Conservation (phyloP, 345 rosid genomes). For the Citrus maxima region DNA sequence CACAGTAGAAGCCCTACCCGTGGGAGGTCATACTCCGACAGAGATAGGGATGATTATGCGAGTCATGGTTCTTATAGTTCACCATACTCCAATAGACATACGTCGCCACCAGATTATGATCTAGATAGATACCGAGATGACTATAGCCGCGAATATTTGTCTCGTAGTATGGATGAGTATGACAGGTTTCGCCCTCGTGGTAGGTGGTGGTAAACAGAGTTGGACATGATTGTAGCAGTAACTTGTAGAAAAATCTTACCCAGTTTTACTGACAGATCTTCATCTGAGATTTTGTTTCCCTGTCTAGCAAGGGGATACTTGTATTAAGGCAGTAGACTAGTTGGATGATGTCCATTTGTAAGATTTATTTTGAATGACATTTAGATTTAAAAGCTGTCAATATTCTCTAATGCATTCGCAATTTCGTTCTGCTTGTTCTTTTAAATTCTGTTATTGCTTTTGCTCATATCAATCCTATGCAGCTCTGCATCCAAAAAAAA, state of each 20-base stretch:
- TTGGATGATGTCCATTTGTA: background rate
- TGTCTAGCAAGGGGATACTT: background rate
- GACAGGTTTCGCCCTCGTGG: slow-evolving; percentile 25
- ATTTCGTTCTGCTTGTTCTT: too few relatives aligned
- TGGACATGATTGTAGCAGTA: background rate
- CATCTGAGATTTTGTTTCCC: background rate
- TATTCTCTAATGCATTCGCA: background rate
- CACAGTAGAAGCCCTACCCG: slow-evolving; percentile 29
- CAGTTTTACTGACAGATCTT: background rate
- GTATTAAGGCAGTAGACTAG: background rate
- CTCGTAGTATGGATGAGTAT: slow-evolving; percentile 17
- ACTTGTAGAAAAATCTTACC: background rate
- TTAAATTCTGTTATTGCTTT: too few relatives aligned
- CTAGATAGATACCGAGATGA: slow-evolving; percentile 23
- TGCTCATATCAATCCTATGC: background rate
- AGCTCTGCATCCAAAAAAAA: background rate
- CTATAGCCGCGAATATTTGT: slow-evolving; percentile 4
- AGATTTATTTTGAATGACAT: background rate
- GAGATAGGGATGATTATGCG: slow-evolving; percentile 40
- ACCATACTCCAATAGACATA: background rate
- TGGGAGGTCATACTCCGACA: slow-evolving; percentile 37
- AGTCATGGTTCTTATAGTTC: slow-evolving; percentile 21
- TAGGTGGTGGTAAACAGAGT: slow-evolving; percentile 22
- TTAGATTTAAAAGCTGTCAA: background rate
- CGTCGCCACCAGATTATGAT: slow-evolving; percentile 28